Percentiles rank a stretch among this genome's conserved stretches.
Evolutionary conservation across 1,284 basidiomycete species (phyloP).

Genomic region (Leccinum solheimii): DNA sequence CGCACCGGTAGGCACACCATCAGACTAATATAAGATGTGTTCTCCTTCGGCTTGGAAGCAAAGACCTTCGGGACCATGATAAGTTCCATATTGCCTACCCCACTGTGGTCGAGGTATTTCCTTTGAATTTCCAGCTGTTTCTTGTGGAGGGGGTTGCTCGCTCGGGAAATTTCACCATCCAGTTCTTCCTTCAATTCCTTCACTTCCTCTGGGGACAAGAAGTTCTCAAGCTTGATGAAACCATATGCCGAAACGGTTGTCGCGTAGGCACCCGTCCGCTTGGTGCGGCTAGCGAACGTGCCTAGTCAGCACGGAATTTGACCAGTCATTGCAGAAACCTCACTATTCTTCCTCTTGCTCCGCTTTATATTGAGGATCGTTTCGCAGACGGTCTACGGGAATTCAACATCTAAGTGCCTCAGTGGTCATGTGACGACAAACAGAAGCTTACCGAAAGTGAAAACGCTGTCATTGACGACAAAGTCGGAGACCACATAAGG

Average conservation of each 20-base stretch:
- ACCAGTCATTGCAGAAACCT: not conserved
- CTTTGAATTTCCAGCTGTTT: conserved; percentile 17
- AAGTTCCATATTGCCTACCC: conserved; percentile 20
- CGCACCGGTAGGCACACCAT: conserved; percentile 16
- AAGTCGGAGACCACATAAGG: conserved; percentile 16
- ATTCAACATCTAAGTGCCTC: not conserved
- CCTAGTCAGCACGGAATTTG: not conserved
- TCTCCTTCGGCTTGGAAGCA: conserved; percentile 7
- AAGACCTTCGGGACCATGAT: conserved; percentile 23
- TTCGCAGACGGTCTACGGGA: conserved; percentile 15
- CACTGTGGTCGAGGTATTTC: conserved; percentile 6
- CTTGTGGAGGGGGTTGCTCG: conserved; percentile 14
- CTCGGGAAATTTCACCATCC: conserved; percentile 9
- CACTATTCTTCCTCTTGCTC: conserved; percentile 20
- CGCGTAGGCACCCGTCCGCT: conserved; percentile 18
- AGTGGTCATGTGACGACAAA: not conserved
- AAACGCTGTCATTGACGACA: conserved; percentile 19
- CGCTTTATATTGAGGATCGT: conserved; percentile 14
- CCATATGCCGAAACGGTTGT: conserved; percentile 21
- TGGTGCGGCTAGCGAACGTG: conserved; percentile 7
- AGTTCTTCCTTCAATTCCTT: conserved; percentile 18
- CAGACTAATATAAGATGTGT: conserved; percentile 20
- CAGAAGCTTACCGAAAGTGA: conserved; percentile 18
- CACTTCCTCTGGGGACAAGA: conserved; percentile 15
- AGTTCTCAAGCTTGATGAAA: conserved; percentile 22